Base-by-base conservation (phyloP, 2,329 filamentous ascomycete species). In the Fusarium siculi region DNA sequence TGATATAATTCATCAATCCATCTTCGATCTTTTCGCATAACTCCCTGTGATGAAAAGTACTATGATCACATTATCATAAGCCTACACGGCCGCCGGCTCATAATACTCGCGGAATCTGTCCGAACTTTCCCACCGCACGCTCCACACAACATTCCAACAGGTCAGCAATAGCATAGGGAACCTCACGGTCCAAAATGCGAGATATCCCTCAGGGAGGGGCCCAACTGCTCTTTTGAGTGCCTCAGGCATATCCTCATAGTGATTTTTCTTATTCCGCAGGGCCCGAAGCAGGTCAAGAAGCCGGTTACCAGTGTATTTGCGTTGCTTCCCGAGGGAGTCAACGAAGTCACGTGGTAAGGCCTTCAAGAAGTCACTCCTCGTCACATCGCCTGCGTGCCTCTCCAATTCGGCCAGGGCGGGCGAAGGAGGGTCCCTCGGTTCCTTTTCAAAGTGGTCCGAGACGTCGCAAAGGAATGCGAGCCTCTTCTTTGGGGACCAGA, bases 201-300 rank as follows among this genome's bases (percentile, higher is more conserved):
- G 84, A 79, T 97, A 98, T 0, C 93, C 94, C 19, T 94, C 91
- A 0, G 94, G 93, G 66, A 96, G 80, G 14, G 91, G 84, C 0
- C 94, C 95, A 1, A 97, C 93, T 36, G 82, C 80, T 68, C 85
- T 85, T 77, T 88, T 96, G 71, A 97, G 88, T 54, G 90, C 84
- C 19, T 95, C 93, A 11, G 93, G 89, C 93, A 99, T 96, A 81
- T 99, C 96, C 79, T 97, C 95, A 80, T 98, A 99, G 80, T 99
- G 96, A 73, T 98, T 97, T 77, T 93, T 93, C 88, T 99, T 99
- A 83, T 99, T 99, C 30, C 96, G 88, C 63, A 99, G 85, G 4
- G 96, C 96, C 4, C 96, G 89, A 25, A 99, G 84, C 28, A 99
- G 86, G 82, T 99, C 96, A 61, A 99, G 84, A 79, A 99, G 89